Base-by-base conservation (phyloP, 1,139 yeast genomes). In the Petasospora fabianii region DNA sequence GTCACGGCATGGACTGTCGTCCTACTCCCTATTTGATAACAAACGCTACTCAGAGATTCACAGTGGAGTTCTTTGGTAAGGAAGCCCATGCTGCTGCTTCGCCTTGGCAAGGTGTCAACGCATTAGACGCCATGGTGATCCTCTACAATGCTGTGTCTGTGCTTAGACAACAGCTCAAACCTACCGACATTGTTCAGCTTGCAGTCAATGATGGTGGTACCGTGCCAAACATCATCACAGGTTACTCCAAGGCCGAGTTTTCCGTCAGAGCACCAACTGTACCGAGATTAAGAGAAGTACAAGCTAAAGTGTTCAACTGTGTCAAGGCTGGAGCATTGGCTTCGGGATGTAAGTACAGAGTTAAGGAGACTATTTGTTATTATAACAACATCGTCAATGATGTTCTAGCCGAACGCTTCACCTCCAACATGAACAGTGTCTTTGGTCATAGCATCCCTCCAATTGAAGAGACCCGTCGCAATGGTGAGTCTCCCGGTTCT, bases 81-180 rank as follows among this genome's bases (percentile, higher is more conserved):
- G 37, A 34, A 14, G 32, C 37, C 7, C 37, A 34, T 15, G 37
- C 37, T 16, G 37, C 37, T 16, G 37, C 40, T 7, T 30, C 43
- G 2, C 43, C 43, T 19, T 40, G 40, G 40, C 32, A 40, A 18
- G 43, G 43, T 6, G 19, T 40, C 27, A 40, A 40, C 14, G 43
- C 43, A 3, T 27, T 40, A 15, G 43, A 40, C 29, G 43, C 43
- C 9, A 33, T 40, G 35, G 35, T 33, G 8, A 11, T 34, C 17
- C 27, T 34, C 33, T 36, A 36, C 32, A 36, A 36, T 28, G 22
- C 30, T 14, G 19, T 40, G 3, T 11, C 38, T 9, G 40, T 40
- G 19, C 19, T 40, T 22, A 36, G 43, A 36, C 43, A 40, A n/a
- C 40, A 40, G 22, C 29, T 36, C 3, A 24, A 33, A 2, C 24